Conservation (phyloP, 306 rosid species). For the Pueraria montana region DNA sequence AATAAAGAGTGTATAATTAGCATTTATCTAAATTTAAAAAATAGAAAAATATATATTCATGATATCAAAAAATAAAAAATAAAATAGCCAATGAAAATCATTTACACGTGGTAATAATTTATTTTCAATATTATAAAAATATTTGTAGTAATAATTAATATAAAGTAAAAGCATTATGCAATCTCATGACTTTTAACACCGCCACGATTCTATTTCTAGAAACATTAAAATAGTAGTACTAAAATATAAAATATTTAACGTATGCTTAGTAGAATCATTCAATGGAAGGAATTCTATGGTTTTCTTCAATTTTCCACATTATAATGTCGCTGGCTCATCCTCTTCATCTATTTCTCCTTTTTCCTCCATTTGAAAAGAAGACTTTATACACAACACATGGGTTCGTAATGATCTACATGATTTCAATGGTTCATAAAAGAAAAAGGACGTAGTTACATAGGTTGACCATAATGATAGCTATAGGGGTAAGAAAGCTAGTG, state of each 20-base stretch:
- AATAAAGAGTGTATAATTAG: too few relatives aligned
- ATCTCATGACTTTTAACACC: neutral
- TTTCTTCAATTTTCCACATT: slow-evolving; percentile 3
- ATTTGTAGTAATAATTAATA: neutral
- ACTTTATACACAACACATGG: neutral
- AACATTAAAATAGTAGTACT: neutral
- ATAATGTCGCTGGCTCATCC: neutral
- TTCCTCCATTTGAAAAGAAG: neutral
- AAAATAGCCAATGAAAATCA: too few relatives aligned
- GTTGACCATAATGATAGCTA: neutral
- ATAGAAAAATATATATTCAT: too few relatives aligned
- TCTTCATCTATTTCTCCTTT: too few relatives aligned
- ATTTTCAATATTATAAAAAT: neutral
- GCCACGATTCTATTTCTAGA: neutral
- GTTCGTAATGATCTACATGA: neutral
- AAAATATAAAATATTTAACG: too few relatives aligned
- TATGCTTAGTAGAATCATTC: neutral
- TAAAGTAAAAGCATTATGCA: neutral
- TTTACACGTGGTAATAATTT: too few relatives aligned
- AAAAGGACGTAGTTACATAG: neutral
- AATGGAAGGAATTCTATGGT: neutral
- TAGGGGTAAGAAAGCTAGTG: neutral
- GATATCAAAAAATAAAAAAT: too few relatives aligned
- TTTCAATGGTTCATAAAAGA: neutral
- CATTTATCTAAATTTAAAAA: too few relatives aligned